Evolutionary conservation across 495 filamentous ascomycete species (phyloP).

Genomic region (Cryomyces minteri): DNA sequence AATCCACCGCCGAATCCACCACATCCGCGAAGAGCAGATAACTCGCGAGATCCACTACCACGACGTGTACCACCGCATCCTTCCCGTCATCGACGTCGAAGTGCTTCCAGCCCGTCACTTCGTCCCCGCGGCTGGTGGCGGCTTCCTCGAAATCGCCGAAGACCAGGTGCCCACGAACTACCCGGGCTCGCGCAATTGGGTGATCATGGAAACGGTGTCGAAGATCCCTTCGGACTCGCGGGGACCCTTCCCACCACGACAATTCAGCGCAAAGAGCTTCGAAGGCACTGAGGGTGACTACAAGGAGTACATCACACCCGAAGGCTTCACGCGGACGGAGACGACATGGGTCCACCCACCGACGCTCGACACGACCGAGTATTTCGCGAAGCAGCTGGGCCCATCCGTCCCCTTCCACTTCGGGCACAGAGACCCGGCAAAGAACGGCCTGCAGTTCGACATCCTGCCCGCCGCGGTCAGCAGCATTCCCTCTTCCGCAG

Average conservation of each 20-base stretch:
- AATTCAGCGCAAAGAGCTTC: conserved; percentile 7
- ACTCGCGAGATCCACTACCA: conserved; percentile 37
- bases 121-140: conserved; percentile 9
- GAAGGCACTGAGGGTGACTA: conserved; percentile 5
- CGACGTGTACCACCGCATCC: conserved; percentile 32
- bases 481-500: too few species aligned
- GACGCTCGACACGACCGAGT: conserved; percentile 10
- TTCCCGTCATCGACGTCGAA: conserved; percentile 32
- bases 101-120: conserved; percentile 24
- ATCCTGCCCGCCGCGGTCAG: too few species aligned
- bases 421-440: neutral
- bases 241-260: neutral
- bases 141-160: conserved; percentile 6
- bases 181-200: conserved; percentile 1
- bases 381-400: conserved; percentile 13
- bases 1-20: conserved; percentile 24
- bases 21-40: conserved; percentile 30
- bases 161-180: conserved; percentile 1
- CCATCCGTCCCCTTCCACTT: conserved; percentile 14
- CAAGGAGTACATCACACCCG: conserved; percentile 14
- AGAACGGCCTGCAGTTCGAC: too few species aligned
- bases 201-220: conserved; percentile 4
- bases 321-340: conserved; percentile 21
- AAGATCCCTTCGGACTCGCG: neutral
- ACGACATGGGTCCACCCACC: conserved; percentile 22